Base-by-base conservation (phyloP, 495 filamentous ascomycete species). In the Amniculicola lignicola region DNA sequence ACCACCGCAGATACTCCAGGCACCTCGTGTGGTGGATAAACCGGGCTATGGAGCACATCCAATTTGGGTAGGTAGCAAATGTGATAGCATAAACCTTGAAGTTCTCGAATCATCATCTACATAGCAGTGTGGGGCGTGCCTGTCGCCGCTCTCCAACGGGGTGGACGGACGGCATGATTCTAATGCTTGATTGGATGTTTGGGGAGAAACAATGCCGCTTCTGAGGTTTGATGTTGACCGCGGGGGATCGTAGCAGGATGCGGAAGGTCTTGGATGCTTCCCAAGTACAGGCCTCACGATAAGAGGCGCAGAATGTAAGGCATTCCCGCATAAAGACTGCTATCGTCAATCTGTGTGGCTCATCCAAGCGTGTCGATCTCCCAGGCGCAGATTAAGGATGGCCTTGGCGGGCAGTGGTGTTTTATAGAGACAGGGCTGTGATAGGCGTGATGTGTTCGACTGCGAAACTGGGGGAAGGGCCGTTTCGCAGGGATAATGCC, bases 311-410 rank as follows among this genome's bases (percentile, higher is more conserved):
- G 42, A 18, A 28, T 41, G 40, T 47, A 47, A 39, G 47, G 28
- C 40, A 39, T 33, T 29, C 19, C 14, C 31, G 40, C 39, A 52
- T 39, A 15, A 41, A 39, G 15, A 59, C 48, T 27, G 31, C 39
- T 35, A 42, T 42, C 21, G 14, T 40, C 57, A 54, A 60, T 60
- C 41, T 50, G 57, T 60, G 15, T 60, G 57, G 57, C 54, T 49
- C 57, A 54, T 42, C 42, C 27, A 41, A 14, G 25, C 18, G 16
- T 27, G 58, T 56, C 58, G 58, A 61, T 61, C 58, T 4, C 44
- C 24, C 27, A 14, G 37, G 39, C 12, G 39, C 56, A 61, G 44
- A 61, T 61, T 55, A 61, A 54, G 42, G 43, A 37, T 51, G 28
- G 14, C 29, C 60, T 57, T 62, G 59, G 59, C 59, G 23, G 19